A percentile compares a stretch with the other conserved stretches of the same genome.
phyloP scores from a whole-genome alignment of 2,329 filamentous ascomycete species.

The Botrytis squamosa region DNA sequence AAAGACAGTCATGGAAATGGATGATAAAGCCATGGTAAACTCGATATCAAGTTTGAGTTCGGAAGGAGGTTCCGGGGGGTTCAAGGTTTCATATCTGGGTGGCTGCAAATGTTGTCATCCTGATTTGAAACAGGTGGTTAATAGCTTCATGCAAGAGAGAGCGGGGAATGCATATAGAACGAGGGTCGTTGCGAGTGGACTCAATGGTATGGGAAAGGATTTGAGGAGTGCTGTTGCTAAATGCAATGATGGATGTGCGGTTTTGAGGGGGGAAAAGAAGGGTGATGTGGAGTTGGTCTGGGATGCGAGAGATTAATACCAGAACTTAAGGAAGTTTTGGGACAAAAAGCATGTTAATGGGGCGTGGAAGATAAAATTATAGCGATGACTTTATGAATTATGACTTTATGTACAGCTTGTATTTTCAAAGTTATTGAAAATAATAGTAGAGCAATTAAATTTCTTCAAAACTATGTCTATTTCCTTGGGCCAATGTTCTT shows the following conservation, averaged over 20 bases:
- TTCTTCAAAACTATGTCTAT: not conserved
- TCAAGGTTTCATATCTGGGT: not conserved
- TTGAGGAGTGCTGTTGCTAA: conserved; percentile 53
- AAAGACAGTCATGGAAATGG: not conserved
- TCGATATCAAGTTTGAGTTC: not conserved
- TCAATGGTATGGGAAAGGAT: conserved; percentile 58
- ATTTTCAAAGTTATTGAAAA: not conserved
- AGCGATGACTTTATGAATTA: not conserved
- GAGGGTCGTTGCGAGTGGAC: conserved; percentile 60
- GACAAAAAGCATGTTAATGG: not conserved
- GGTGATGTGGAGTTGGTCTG: conserved; percentile 57
- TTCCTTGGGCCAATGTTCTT: not conserved
- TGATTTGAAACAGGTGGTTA: conserved; percentile 43
- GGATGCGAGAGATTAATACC: conserved; percentile 50
- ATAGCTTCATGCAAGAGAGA: conserved; percentile 49
- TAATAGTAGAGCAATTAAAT: not conserved
- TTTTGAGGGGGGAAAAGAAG: conserved; percentile 55
- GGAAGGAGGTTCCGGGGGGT: not conserved
- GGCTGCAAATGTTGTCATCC: conserved; percentile 14
- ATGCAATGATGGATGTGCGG: conserved; percentile 51
- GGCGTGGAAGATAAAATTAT: not conserved
- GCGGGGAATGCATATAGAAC: conserved; percentile 47
- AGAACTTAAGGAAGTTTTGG: not conserved
- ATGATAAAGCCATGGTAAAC: conserved; percentile 3
- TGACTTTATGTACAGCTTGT: not conserved